phyloP scores from a whole-genome alignment of 2,329 filamentous ascomycete species.

The Scedosporium dehoogii region DNA sequence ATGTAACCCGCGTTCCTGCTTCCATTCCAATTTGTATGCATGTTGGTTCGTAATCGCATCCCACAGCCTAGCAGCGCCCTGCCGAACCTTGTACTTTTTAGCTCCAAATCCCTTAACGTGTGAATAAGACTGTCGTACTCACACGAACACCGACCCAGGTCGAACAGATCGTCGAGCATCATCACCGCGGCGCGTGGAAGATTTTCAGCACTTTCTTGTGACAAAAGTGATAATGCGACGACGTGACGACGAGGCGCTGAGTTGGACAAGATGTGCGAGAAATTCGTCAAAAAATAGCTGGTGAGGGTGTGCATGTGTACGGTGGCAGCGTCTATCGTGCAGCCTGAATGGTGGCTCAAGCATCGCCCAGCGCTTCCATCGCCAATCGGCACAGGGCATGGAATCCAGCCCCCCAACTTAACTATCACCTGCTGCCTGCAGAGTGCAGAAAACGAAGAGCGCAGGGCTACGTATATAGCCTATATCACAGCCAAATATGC shows the following conservation, averaged over 20 bases:
- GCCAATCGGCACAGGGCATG: not conserved
- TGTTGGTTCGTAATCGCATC: too few relatives aligned
- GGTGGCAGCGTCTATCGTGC: not conserved
- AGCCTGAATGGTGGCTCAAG: not conserved
- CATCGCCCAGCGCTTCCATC: not conserved
- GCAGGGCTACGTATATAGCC: too few relatives aligned
- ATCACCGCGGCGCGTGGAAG: not conserved
- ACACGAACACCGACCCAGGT: not conserved
- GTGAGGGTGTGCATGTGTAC: not conserved
- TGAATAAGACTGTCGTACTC: not conserved
- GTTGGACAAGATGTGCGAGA: not conserved
- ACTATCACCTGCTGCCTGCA: too few relatives aligned
- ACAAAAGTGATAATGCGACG: too few relatives aligned
- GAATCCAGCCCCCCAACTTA: not conserved
- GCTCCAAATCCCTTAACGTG: not conserved
- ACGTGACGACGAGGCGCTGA: not conserved
- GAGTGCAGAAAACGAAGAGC: too few relatives aligned
- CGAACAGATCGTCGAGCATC: not conserved
- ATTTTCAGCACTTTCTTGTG: not conserved
- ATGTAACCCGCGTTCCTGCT: not conserved
- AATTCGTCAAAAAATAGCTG: not conserved
- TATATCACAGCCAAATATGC: not conserved
- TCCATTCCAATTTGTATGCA: too few relatives aligned
- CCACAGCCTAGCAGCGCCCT: not conserved
- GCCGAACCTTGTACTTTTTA: not conserved